Percentiles rank a stretch among this genome's conserved stretches.
phyloP scores from a whole-genome alignment of 306 rosid genomes.

The Canavalia gladiata region DNA sequence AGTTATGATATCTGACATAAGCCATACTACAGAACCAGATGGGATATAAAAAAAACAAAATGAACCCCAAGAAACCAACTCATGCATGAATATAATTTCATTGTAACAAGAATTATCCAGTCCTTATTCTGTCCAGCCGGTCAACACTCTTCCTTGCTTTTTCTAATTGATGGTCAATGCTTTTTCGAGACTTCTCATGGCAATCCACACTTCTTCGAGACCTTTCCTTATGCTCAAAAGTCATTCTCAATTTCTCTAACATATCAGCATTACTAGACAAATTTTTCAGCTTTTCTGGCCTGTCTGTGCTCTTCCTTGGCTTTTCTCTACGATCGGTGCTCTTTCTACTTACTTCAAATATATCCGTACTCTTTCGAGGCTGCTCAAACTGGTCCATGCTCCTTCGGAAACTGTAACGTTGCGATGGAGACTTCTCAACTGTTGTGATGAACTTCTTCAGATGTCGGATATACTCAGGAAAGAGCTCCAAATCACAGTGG shows the following conservation, averaged over 20 bases:
- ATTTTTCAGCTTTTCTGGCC: slow-evolving; percentile 76
- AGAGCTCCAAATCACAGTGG: slow-evolving; percentile 91
- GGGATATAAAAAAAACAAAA: slow-evolving; percentile 45
- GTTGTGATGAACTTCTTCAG: slow-evolving; percentile 85
- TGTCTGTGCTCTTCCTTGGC: slow-evolving; percentile 87
- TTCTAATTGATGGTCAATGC: slow-evolving; percentile 81
- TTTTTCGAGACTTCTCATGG: slow-evolving; percentile 89
- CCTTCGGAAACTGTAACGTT: slow-evolving; percentile 75
- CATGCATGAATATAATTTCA: slow-evolving; percentile 56
- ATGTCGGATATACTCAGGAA: slow-evolving; percentile 87
- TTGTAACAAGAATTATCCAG: slow-evolving; percentile 61
- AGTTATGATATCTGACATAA: slow-evolving; percentile 56
- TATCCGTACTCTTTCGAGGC: slow-evolving; percentile 88
- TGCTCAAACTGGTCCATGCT: slow-evolving; percentile 85
- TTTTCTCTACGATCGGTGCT: slow-evolving; percentile 92
- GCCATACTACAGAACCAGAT: slow-evolving; percentile 65
- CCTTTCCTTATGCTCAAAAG: slow-evolving; percentile 82
- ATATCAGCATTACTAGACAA: slow-evolving; percentile 68
- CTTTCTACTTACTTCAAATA: slow-evolving; percentile 79
- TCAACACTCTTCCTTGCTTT: slow-evolving; percentile 90
- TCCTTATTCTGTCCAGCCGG: slow-evolving; percentile 83
- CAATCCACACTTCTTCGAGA: slow-evolving; percentile 90
- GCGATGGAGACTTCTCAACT: slow-evolving; percentile 85
- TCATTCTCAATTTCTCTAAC: slow-evolving; percentile 74
- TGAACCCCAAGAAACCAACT: slow-evolving; percentile 56